Conservation (phyloP, 2,329 filamentous ascomycete species). For the Penicillium frequentans region DNA sequence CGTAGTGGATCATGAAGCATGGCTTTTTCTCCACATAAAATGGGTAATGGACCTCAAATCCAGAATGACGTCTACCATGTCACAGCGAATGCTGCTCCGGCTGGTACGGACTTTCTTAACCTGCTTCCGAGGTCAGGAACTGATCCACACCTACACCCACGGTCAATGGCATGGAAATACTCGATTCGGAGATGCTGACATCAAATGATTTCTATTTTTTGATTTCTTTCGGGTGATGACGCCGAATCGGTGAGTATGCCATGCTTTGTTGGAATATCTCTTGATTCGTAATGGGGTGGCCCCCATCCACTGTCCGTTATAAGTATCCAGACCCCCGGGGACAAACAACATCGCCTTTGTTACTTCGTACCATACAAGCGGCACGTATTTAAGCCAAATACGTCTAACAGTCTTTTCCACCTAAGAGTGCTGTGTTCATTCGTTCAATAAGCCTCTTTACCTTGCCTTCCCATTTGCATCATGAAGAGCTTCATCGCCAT, state of each 20-base stretch:
- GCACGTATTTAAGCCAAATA: not conserved
- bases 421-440: constrained; percentile 5
- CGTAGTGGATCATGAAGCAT: constrained; percentile 12
- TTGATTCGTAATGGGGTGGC: constrained; percentile 11
- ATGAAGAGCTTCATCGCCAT: constrained; percentile 43
- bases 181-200: constrained; percentile 1
- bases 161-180: constrained; percentile 6
- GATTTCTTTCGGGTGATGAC: constrained; percentile 12
- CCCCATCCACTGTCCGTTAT: constrained; percentile 13
- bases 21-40: constrained; percentile 12
- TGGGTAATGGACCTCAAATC: constrained; percentile 7
- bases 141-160: constrained; percentile 9
- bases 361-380: not conserved
- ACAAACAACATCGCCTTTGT: not conserved
- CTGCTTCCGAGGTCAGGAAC: constrained; percentile 8
- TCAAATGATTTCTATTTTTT: constrained; percentile 12
- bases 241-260: constrained; percentile 5
- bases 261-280: not conserved
- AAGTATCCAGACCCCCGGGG: constrained; percentile 9
- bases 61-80: constrained; percentile 20
- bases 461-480: not conserved
- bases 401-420: not conserved
- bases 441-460: constrained; percentile 2
- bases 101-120: constrained; percentile 16
- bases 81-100: constrained; percentile 15